Base-by-base conservation (phyloP, 768 basidiomycete genomes). In the Megacollybia marginata region DNA sequence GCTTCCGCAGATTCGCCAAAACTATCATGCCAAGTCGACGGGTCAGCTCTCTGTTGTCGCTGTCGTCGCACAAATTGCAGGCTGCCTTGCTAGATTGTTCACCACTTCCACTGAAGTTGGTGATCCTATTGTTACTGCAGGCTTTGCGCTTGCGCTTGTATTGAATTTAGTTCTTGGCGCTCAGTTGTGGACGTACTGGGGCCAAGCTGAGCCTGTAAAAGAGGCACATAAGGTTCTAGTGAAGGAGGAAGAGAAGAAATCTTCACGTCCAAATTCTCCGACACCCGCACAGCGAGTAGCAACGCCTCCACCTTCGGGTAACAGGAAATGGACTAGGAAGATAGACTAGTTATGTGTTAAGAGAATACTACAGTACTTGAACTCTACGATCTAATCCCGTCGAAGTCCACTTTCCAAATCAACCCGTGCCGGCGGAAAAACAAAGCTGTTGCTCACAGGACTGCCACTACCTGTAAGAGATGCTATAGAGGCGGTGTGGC, bases 31-130 rank as follows among this genome's bases (percentile, higher is more conserved):
- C 6, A 68, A 75, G 46, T 89, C 85, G 9, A 98, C 95, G 0
- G 95, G 95, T 11, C 92, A 97, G 60, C 85, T 99, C 42, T 94
- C 92, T 10, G 80, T 92, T 0, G 89, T 99, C 60, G 92, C 93
- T 32, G 92, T 97, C 33, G 68, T 90, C 58, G 78, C 91, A 47
- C 92, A 95, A 55, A 79, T 98, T 33, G 76, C 74, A 1, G 95
- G 95, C 20, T 96, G 93, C 65, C 70, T 91, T 33, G 96, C 94
- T 0, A 75, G 96, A 43, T 71, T 98, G 13, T 98, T 92, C 74
- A 99, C 96, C 6, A 97, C 92, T 13, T 76, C 83, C 9, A 86
- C 85, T 28, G 95, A 98, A 65, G 84, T 96, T 50, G 81, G 83
- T 46, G 96, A 98, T 65, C 56, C 63, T 5, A 72, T 95, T 56